Evolutionary conservation across 176 grass and related monocot genomes (phyloP), one percentile per base, ranked within the genome.

Genomic region (Oryza glaberrima): DNA sequence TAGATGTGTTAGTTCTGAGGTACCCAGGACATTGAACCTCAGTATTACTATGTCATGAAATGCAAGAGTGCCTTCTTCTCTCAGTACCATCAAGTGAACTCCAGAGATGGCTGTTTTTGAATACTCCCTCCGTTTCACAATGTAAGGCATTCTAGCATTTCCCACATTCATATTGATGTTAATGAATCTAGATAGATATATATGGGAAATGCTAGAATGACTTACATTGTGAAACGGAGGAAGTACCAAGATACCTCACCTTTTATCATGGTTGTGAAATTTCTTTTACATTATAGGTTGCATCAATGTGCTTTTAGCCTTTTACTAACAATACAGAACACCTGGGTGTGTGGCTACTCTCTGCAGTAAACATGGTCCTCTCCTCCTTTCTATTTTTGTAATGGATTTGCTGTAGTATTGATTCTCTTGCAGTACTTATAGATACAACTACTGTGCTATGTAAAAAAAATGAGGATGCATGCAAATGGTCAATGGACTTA

Each of bases 51-150:
- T 69, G 46, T 26, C 36, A 36, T 20, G 72, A 67, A 68, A 65
- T 73, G 41, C 35, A 17, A 35, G 47, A 35, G 47, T 70, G 13
- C 75, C 66, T 70, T 17, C 6, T 47, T 6, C 2, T 66, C 51
- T 73, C 23, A 34, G 35, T 25, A 32, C 46, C 58, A 73, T 66
- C 49, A 54, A 75, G 17, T 79, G 80, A 75, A 9, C 15, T 74
- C 9, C 36, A 30, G 7, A 61, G 14, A 54, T 30, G 46, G 16
- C 14, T 81, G 44, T 41, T 48, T 47, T 16, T 48, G 36, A 64
- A 68, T 47, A 26, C 26, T 26, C 26, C 26, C 26, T 26, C 26
- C 26, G 26, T 26, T 26, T 26, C 26, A 26, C 26, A 26, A 26
- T 26, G 26, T 26, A 26, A 26, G 26, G 1, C 26, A 26, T 26